Conservation (phyloP, 176 grass and related monocot genomes). For the Canna indica region DNA sequence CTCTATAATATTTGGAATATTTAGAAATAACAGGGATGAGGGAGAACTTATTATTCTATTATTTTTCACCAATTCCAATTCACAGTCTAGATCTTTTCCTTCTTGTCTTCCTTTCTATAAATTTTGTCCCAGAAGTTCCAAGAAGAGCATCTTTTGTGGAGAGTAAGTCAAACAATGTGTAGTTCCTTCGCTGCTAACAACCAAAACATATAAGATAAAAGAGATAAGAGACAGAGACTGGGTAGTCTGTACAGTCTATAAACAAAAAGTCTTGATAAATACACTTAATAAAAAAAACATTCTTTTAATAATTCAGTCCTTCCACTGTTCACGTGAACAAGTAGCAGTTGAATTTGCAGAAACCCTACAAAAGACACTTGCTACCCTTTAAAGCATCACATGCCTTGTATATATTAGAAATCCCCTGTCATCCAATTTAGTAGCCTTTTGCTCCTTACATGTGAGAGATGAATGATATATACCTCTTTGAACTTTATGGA, state of each 20-base stretch:
- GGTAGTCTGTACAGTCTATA: neutral
- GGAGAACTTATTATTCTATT: too few species aligned
- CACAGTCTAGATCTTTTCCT: too few species aligned
- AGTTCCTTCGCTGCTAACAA: neutral
- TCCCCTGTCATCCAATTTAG: neutral
- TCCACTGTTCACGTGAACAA: neutral
- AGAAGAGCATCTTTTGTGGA: too few species aligned
- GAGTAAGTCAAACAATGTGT: too few species aligned
- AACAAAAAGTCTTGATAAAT: neutral
- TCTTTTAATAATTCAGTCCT: neutral
- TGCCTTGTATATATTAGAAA: neutral
- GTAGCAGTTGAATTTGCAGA: neutral
- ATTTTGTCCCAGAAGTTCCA: too few species aligned
- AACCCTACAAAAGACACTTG: neutral
- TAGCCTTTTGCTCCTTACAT: too few species aligned
- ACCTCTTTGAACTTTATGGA: neutral
- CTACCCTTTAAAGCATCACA: neutral
- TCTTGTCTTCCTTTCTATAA: too few species aligned
- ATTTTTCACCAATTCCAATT: too few species aligned
- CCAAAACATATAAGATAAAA: neutral
- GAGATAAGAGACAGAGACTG: neutral
- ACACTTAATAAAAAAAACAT: neutral
- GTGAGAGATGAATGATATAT: too few species aligned
- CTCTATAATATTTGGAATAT: too few species aligned
- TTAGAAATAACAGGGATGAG: too few species aligned